These are phyloP conservation scores for Lunasporangiospora selenospora DNA, from an alignment of 192 early-diverging fungal genomes.

Conservation along the genomic window DNA sequence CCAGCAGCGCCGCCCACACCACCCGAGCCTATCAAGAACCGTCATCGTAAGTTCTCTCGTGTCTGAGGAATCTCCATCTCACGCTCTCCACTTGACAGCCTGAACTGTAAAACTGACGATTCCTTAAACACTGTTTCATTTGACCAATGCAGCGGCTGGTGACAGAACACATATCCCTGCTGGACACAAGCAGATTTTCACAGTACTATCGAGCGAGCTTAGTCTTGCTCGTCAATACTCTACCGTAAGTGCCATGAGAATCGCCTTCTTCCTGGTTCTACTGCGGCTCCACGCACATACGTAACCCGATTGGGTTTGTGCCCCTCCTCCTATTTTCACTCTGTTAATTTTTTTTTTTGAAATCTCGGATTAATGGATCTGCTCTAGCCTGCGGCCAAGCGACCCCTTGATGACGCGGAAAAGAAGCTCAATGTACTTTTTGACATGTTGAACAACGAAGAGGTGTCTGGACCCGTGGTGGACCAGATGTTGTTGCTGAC, in stretches of 20 bases:
- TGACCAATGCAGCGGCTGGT: constrained; percentile 64
- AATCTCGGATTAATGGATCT: neutral
- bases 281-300: too few species aligned
- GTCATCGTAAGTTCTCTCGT: constrained; percentile 59
- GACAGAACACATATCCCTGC: constrained; percentile 87
- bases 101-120: neutral
- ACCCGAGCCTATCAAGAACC: constrained; percentile 51
- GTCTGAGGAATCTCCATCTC: neutral
- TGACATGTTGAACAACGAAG: constrained; percentile 87
- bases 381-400: constrained; percentile 69
- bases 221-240: constrained; percentile 56
- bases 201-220: constrained; percentile 59
- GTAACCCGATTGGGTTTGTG: neutral
- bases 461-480: constrained; percentile 67
- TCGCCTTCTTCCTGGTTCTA: neutral
- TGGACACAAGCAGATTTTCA: constrained; percentile 69
- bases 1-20: constrained; percentile 55
- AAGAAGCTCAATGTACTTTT: constrained; percentile 81
- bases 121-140: neutral
- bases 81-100: neutral
- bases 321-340: neutral
- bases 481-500: constrained; percentile 68
- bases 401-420: constrained; percentile 85
- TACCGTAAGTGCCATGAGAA: constrained; percentile 47
- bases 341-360: neutral